Evolutionary conservation across 768 basidiomycete genomes (phyloP).

Genomic region (Coprinopsis sp.): DNA sequence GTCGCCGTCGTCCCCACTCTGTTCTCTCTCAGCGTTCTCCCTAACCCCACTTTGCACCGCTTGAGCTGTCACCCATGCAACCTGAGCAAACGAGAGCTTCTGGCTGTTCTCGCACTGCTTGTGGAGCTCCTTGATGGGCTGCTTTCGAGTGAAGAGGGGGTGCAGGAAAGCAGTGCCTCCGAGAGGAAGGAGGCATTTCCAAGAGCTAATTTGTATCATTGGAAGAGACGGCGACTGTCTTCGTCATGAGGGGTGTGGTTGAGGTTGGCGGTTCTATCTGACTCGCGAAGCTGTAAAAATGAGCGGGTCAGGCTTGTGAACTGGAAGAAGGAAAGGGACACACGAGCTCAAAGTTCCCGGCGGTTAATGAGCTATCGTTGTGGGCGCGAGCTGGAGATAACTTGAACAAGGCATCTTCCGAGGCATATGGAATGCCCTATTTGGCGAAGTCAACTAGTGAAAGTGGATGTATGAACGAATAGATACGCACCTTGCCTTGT

Average conservation of each 20-base stretch:
- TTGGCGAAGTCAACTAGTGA: not conserved
- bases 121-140: slow-evolving; percentile 85
- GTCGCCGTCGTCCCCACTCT: slow-evolving; percentile 13
- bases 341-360: not conserved
- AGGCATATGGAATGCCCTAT: slow-evolving; percentile 78
- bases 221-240: slow-evolving; percentile 75
- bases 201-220: slow-evolving; percentile 79
- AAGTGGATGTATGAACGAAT: not conserved
- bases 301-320: no score
- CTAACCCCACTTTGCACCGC: slow-evolving; percentile 63
- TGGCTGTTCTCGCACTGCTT: slow-evolving; percentile 74
- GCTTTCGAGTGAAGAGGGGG: slow-evolving; percentile 63
- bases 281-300: slow-evolving; percentile 31
- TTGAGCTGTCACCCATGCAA: slow-evolving; percentile 84
- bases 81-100: slow-evolving; percentile 81
- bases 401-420: slow-evolving; percentile 75
- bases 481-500: slow-evolving; percentile 61
- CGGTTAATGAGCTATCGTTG: slow-evolving; percentile 15
- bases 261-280: slow-evolving; percentile 35
- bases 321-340: no score
- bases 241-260: slow-evolving; percentile 74
- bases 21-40: slow-evolving; percentile 22
- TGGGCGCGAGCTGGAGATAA: slow-evolving; percentile 46
- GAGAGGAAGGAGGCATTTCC: slow-evolving; percentile 73
- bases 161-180: slow-evolving; percentile 64